Base-by-base conservation (phyloP, 306 rosid genomes). In the Bauhinia variegata region DNA sequence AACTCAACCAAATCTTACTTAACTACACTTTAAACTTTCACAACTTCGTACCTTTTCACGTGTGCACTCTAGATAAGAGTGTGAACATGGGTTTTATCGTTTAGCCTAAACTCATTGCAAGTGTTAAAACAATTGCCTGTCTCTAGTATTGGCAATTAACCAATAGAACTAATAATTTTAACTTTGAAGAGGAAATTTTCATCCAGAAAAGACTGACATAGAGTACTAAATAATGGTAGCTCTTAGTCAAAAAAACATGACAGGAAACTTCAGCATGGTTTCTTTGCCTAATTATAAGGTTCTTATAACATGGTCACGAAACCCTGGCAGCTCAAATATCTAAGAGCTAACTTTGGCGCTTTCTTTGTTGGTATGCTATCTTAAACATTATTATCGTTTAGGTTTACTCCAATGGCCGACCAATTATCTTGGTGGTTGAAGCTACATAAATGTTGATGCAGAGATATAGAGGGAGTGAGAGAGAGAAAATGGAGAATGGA, bases 341-440 rank as follows among this genome's bases (percentile, higher is more conserved):
- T 60, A 82, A 50, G 78, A 13, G 28, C 28, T 23, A 51, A 73
- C 58, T 34, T 30, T 54, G 14, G 39, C 50, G 16, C 56, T 72
- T 36, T 62, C 38, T 69, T 60, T 41, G 51, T 23, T 23, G 28
- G 28, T 23, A 23, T 23, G 44, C 32, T 10, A 61, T 59, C 44
- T 36, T 41, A 33, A 74, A 66, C 43, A 77, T 34, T 63, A 49
- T 19, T 34, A 39, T 49, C 51, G 34, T 56, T 30, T 2, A 63
- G 57, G 54, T 50, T 41, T 73, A 64, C 50, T 50, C 72, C 71
- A 81, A 85, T 87, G 93, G 93, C 91, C 84, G 93, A 87, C 96
- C 84, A 83, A 54, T 70, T 79, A 70, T 84, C 86, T 80, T 31
- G 91, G 89, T 78, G 10, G 87, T 81, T 85, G 96, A 83, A 75